Evolutionary conservation across 352 stramenopile genomes (phyloP).

Genomic region (Globisporangium paddicum): DNA sequence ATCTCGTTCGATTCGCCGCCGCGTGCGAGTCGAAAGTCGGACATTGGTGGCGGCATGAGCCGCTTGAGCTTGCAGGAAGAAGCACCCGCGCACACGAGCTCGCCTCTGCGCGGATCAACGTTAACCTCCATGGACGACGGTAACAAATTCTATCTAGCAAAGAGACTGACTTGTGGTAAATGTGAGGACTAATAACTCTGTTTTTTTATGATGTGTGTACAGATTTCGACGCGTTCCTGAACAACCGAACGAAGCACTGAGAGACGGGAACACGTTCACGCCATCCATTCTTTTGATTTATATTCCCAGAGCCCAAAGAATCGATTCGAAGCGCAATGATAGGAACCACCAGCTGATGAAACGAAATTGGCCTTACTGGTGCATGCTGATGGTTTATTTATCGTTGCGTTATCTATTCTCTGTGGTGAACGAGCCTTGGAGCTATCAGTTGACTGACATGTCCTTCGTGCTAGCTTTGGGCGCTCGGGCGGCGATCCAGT

Average conservation of each 20-base stretch:
- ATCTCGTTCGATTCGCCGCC: slow-evolving; percentile 63
- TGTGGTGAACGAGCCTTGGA: not conserved
- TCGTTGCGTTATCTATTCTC: not conserved
- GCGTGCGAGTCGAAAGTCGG: slow-evolving; percentile 19
- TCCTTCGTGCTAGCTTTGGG: slow-evolving; percentile 73
- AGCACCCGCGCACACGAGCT: slow-evolving; percentile 5
- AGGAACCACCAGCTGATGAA: not conserved
- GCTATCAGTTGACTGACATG: slow-evolving; percentile 45
- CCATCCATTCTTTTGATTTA: slow-evolving; percentile 10
- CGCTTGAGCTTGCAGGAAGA: slow-evolving; percentile 26
- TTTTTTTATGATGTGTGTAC: not conserved
- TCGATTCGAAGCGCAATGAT: not conserved
- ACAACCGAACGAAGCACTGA: slow-evolving; percentile 24
- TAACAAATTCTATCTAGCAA: too few relatives aligned
- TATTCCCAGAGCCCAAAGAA: not conserved
- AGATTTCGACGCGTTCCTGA: slow-evolving; percentile 54
- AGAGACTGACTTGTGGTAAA: too few relatives aligned
- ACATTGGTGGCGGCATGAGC: slow-evolving; percentile 18
- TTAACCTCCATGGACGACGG: slow-evolving; percentile 42
- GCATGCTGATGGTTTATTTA: not conserved
- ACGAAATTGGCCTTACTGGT: not conserved
- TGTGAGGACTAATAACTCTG: not conserved
- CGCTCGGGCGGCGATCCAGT: slow-evolving; percentile 55
- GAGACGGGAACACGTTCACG: not conserved
- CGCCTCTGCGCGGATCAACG: slow-evolving; percentile 16